These are phyloP conservation scores for Podaxis rugospora DNA, from an alignment of 768 basidiomycete genomes.

Conservation along the genomic window DNA sequence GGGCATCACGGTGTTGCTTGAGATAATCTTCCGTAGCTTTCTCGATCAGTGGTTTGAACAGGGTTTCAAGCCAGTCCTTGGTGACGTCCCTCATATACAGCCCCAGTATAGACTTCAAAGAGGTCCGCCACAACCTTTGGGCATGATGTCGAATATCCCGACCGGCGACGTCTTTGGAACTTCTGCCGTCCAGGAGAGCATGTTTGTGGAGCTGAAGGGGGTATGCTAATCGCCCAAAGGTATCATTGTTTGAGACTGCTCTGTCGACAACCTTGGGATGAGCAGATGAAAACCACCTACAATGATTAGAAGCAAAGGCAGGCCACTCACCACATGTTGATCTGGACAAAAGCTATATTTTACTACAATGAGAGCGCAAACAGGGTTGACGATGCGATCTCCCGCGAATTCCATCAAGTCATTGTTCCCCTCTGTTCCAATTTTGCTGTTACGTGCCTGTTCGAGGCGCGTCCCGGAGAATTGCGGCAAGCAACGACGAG, in stretches of 20 bases:
- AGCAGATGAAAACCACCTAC: background rate
- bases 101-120: constrained; percentile 27
- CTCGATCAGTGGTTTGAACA: constrained; percentile 20
- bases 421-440: constrained; percentile 23
- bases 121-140: constrained; percentile 29
- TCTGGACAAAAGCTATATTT: constrained; percentile 22
- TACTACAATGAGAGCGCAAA: constrained; percentile 24
- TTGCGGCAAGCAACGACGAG: background rate
- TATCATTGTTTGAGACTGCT: constrained; percentile 26
- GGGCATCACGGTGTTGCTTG: constrained; percentile 4
- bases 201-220: constrained; percentile 22
- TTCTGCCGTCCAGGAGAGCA: constrained; percentile 18
- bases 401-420: constrained; percentile 30
- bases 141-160: constrained; percentile 16
- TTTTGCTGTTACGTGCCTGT: constrained; percentile 21
- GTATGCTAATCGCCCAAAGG: constrained; percentile 25
- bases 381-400: constrained; percentile 26
- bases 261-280: constrained; percentile 18
- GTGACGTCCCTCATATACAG: constrained; percentile 21
- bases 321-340: constrained; percentile 23
- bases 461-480: constrained; percentile 7
- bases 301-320: background rate
- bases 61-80: constrained; percentile 19
- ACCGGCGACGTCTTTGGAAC: constrained; percentile 13
- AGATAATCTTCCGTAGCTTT: constrained; percentile 23